A percentile compares a stretch with the other conserved stretches of the same genome.
phyloP scores from a whole-genome alignment of 495 filamentous ascomycete species.

The Copromyces sp. region DNA sequence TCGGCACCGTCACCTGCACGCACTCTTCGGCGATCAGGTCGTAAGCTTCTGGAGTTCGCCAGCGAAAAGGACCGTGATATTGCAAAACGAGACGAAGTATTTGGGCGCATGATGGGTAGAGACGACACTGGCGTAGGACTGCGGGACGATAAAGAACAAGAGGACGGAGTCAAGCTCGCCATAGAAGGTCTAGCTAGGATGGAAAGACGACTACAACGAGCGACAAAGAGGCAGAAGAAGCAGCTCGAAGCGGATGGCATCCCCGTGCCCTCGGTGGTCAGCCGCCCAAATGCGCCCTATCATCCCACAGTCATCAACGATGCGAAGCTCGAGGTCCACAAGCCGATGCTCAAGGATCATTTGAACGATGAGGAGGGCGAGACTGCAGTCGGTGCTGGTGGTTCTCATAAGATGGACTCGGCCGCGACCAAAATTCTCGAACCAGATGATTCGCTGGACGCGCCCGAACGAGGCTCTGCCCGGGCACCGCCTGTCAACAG shows the following conservation, averaged over 20 bases:
- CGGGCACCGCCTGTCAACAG: conserved; percentile 75
- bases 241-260: conserved; percentile 14
- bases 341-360: neutral
- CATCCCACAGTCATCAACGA: neutral
- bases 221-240: conserved; percentile 21
- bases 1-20: neutral
- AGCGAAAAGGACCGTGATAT: neutral
- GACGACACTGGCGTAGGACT: neutral
- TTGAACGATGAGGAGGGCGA: neutral
- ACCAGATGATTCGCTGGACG: conserved; percentile 24
- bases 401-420: neutral
- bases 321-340: neutral
- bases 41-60: neutral
- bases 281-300: neutral
- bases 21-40: neutral
- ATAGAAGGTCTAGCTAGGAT: conserved; percentile 21
- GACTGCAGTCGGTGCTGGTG: neutral
- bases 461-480: conserved; percentile 35
- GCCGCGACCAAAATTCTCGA: neutral
- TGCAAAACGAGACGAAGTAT: neutral
- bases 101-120: neutral
- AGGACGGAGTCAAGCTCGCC: conserved; percentile 18
- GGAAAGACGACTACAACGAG: conserved; percentile 16
- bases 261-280: neutral
- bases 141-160: neutral